phyloP scores from a whole-genome alignment of 2,329 filamentous ascomycete genomes.

The Epichloe sibirici region DNA sequence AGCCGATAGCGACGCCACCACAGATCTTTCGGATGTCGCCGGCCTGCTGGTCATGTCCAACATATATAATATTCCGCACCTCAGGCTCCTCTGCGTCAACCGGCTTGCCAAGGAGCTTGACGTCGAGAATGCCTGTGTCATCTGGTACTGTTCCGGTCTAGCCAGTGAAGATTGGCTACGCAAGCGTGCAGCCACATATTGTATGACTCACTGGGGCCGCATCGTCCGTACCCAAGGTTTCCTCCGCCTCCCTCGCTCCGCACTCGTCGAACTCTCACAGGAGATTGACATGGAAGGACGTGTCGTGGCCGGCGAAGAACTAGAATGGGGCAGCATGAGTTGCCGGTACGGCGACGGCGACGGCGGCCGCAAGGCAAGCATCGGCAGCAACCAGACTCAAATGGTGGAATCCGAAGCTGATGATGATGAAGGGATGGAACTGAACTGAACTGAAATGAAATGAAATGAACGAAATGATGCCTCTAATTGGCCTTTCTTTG shows the following conservation, averaged over 20 bases:
- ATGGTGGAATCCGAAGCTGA: slow-evolving; percentile 44
- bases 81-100: slow-evolving; percentile 83
- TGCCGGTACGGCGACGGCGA: slow-evolving; percentile 36
- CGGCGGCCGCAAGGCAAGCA: slow-evolving; percentile 42
- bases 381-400: slow-evolving; percentile 47
- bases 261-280: slow-evolving; percentile 82
- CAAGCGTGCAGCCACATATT: slow-evolving; percentile 76
- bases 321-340: slow-evolving; percentile 43
- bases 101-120: slow-evolving; percentile 83
- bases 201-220: slow-evolving; percentile 87
- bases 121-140: slow-evolving; percentile 85
- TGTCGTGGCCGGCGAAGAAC: slow-evolving; percentile 76
- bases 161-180: slow-evolving; percentile 91
- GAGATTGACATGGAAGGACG: slow-evolving; percentile 90
- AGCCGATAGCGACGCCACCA: slow-evolving; percentile 57
- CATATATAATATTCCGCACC: slow-evolving; percentile 91
- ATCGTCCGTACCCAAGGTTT: slow-evolving; percentile 86
- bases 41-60: slow-evolving; percentile 96
- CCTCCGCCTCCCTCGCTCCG: slow-evolving; percentile 61
- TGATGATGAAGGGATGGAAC: slow-evolving; percentile 52
- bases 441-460: slow-evolving; percentile 23
- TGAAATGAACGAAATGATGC: neutral
- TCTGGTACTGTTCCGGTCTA: slow-evolving; percentile 87
- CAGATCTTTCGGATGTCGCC: slow-evolving; percentile 72
- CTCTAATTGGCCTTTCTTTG: neutral